Evolutionary conservation across 441 rosid genomes (phyloP).

Genomic region (Gossypium laxum): DNA sequence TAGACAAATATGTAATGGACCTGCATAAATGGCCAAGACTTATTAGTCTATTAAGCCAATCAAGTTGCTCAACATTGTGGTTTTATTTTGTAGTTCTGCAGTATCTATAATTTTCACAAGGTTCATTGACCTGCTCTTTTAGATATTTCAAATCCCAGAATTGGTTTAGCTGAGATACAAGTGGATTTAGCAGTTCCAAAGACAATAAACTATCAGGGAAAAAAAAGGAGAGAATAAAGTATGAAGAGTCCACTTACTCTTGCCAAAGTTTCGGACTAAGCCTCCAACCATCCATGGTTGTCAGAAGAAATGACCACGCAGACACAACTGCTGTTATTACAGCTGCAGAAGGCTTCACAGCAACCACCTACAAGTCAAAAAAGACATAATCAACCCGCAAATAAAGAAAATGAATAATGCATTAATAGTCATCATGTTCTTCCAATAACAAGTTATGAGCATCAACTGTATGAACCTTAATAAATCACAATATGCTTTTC

Average conservation of each 20-base stretch:
- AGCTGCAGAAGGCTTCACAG: conserved; percentile 43
- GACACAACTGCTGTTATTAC: conserved; percentile 65
- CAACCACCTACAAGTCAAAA: conserved; percentile 48
- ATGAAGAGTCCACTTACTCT: conserved; percentile 42
- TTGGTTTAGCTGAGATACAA: not conserved
- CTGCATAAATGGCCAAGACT: conserved; percentile 36
- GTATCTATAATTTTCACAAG: not conserved
- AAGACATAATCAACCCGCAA: not conserved
- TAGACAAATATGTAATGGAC: conserved; percentile 56
- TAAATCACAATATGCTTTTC: not conserved
- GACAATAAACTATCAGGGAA: not conserved
- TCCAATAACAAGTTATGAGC: not conserved
- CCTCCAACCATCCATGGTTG: conserved; percentile 47
- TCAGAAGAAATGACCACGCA: conserved; percentile 85
- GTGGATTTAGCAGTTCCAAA: not conserved
- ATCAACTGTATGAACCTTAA: not conserved
- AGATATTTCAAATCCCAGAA: not conserved
- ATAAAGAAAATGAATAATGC: not conserved
- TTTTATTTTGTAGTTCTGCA: not conserved
- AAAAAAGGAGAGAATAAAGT: not conserved
- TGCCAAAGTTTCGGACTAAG: conserved; percentile 66
- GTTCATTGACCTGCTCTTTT: not conserved
- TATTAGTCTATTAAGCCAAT: conserved; percentile 6
- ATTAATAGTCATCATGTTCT: not conserved
- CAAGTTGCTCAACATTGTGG: not conserved